phyloP scores from a whole-genome alignment of 352 stramenopile genomes.

The Pythium aphanidermatum region DNA sequence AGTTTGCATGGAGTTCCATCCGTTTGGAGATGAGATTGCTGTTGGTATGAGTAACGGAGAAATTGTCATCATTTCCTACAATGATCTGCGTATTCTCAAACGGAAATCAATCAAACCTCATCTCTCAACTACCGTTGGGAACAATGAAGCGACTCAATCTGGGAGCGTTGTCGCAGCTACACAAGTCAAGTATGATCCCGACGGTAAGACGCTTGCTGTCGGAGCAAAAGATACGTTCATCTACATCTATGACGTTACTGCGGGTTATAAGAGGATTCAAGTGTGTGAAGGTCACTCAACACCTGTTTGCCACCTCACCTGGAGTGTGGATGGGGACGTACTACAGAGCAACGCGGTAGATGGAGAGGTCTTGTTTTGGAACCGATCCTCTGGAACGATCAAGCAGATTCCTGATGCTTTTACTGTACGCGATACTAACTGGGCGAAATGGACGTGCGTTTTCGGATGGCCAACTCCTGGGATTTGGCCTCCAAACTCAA shows the following conservation, averaged over 20 bases:
- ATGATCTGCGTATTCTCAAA: conserved; percentile 26
- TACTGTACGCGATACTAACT: conserved; percentile 44
- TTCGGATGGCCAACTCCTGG: conserved; percentile 63
- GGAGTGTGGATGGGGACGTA: conserved; percentile 70
- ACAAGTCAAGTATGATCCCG: conserved; percentile 52
- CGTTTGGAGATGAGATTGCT: conserved; percentile 40
- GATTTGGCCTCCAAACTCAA: conserved; percentile 49
- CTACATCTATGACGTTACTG: conserved; percentile 44
- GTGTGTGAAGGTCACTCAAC: conserved; percentile 80
- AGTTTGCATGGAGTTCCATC: conserved; percentile 50
- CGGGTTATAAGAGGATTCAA: conserved; percentile 51
- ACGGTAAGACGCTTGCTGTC: conserved; percentile 40
- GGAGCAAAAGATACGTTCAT: conserved; percentile 56
- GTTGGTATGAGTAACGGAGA: conserved; percentile 49
- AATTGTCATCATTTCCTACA: conserved; percentile 42
- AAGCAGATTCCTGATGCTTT: conserved; percentile 68
- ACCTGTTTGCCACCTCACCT: conserved; percentile 81
- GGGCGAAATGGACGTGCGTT: conserved; percentile 60
- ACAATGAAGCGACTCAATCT: not conserved
- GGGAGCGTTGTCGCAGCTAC: conserved; percentile 13
- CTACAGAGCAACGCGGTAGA: conserved; percentile 76
- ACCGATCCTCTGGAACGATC: conserved; percentile 24
- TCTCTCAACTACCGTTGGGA: not conserved
- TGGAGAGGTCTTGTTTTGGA: conserved; percentile 60
- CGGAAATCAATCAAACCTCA: conserved; percentile 40